These are phyloP conservation scores for Pseudopyrenochaeta lycopersici DNA, from an alignment of 2,329 filamentous ascomycete species.

Conservation along the genomic window DNA sequence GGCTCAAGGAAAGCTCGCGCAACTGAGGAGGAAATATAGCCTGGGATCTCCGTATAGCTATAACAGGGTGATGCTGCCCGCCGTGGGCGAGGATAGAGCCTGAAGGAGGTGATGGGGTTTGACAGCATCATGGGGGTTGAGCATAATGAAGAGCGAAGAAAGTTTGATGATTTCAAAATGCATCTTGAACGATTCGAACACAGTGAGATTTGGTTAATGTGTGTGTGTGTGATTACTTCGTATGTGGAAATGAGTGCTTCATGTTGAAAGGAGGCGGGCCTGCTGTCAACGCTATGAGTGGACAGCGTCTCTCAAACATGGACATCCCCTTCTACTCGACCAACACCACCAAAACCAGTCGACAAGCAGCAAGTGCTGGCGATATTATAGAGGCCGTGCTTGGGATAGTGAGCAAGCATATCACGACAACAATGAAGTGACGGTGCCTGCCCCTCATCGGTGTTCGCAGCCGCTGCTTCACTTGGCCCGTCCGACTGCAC, in stretches of 20 bases:
- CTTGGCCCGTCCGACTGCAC: conserved; percentile 12
- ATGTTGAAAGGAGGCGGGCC: conserved; percentile 25
- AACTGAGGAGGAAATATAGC: conserved; percentile 20
- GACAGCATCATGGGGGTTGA: conserved; percentile 15
- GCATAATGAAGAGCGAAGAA: conserved; percentile 21
- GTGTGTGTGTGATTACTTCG: conserved; percentile 5
- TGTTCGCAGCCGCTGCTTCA: conserved; percentile 20
- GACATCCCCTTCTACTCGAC: conserved; percentile 18
- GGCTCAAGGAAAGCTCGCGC: conserved; percentile 15
- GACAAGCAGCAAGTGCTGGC: conserved; percentile 13
- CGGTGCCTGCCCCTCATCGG: conserved; percentile 27
- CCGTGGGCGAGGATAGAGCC: conserved; percentile 17
- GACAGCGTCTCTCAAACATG: conserved; percentile 12
- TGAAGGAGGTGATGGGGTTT: conserved; percentile 21
- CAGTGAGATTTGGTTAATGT: background rate
- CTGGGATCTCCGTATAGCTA: conserved; percentile 12
- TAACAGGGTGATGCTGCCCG: conserved; percentile 14
- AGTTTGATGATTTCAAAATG: conserved; percentile 19
- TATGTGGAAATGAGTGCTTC: conserved; percentile 28
- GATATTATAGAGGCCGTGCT: conserved; percentile 6
- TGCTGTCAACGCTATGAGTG: conserved; percentile 24
- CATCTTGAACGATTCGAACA: background rate
- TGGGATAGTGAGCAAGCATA: background rate
- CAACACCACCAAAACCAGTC: conserved; percentile 18
- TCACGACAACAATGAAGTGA: conserved; percentile 22